phyloP scores from a whole-genome alignment of 257 asterid genomes.

The Solanum boliviense region DNA sequence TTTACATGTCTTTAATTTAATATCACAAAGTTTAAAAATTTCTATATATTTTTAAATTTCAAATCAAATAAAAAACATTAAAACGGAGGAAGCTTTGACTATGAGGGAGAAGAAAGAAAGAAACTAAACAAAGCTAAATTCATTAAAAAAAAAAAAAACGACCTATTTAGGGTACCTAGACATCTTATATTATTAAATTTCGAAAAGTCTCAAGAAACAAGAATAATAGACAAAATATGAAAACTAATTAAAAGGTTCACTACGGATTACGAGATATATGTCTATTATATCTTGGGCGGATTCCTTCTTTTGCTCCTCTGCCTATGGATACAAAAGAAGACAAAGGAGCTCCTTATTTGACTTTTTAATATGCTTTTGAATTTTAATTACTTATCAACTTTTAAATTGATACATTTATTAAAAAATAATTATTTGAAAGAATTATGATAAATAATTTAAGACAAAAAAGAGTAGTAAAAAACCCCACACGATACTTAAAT shows the following conservation, averaged over 20 bases:
- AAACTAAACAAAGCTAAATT: not conserved
- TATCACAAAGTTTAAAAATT: too few relatives aligned
- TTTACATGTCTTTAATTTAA: too few relatives aligned
- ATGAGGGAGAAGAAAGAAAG: not conserved
- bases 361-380: not conserved
- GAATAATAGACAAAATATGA: not conserved
- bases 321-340: not conserved
- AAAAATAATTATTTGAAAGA: too few relatives aligned
- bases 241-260: not conserved
- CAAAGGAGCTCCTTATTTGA: not conserved
- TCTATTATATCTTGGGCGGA: not conserved
- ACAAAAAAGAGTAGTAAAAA: not conserved
- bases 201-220: not conserved
- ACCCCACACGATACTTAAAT: not conserved
- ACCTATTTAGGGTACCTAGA: not conserved
- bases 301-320: not conserved
- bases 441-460: too few relatives aligned
- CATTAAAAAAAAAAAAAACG: not conserved
- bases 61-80: too few relatives aligned
- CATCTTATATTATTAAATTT: not conserved
- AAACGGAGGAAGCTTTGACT: not conserved
- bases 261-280: not conserved
- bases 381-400: rapidly evolving
- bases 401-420: too few relatives aligned
- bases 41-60: too few relatives aligned